Conservation (phyloP, 225 moss, liverwort and hornwort species). For the Sphagnum tenellum region DNA sequence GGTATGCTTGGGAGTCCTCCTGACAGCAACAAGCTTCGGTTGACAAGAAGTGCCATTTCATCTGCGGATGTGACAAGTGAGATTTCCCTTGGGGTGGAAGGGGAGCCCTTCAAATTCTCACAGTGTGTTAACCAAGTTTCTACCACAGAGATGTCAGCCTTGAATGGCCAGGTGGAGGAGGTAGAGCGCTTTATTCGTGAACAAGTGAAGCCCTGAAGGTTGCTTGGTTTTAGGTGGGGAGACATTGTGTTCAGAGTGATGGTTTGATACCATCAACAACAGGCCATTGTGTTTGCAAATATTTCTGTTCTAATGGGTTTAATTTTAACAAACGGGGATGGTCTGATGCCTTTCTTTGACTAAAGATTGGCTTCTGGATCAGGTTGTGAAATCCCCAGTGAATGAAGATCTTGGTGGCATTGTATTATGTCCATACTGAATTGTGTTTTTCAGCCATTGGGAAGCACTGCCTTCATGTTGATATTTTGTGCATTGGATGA, state of each 20-base stretch:
- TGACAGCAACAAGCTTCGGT: conserved; percentile 80
- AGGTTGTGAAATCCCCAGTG: too few relatives aligned
- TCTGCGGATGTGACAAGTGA: conserved; percentile 83
- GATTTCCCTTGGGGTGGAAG: conserved; percentile 64
- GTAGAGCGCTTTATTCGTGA: conserved; percentile 82
- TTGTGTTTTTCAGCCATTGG: too few relatives aligned
- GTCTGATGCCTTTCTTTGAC: too few relatives aligned
- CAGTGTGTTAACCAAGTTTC: conserved; percentile 72
- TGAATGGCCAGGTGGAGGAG: conserved; percentile 46
- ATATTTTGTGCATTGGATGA: too few relatives aligned
- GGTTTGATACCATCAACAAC: too few relatives aligned
- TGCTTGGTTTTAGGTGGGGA: conserved; percentile 1
- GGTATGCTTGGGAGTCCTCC: background rate
- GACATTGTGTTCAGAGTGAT: background rate
- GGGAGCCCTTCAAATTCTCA: conserved; percentile 56
- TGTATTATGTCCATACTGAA: too few relatives aligned
- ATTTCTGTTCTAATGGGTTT: too few relatives aligned
- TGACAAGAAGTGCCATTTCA: conserved; percentile 53
- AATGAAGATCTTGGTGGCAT: too few relatives aligned
- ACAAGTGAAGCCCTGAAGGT: conserved; percentile 44
- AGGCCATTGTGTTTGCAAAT: too few relatives aligned
- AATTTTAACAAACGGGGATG: too few relatives aligned
- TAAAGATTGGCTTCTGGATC: too few relatives aligned
- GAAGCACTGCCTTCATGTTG: too few relatives aligned
- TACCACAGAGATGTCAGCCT: conserved; percentile 55